phyloP scores from a whole-genome alignment of 1,139 yeast species.

The Arxiozyma telluris region DNA sequence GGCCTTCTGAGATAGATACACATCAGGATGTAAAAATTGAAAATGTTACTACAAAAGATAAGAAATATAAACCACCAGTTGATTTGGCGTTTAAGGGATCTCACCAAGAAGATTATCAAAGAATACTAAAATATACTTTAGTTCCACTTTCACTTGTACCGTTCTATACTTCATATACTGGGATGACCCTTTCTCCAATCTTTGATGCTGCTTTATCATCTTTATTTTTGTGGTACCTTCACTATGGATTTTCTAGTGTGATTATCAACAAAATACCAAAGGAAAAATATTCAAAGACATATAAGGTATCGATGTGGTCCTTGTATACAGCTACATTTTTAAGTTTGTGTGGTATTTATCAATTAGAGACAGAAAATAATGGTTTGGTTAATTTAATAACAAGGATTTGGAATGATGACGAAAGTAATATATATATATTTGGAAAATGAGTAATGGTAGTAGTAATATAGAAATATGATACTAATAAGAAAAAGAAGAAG shows the following conservation, averaged over 20 bases:
- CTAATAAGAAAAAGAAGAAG: too few relatives aligned
- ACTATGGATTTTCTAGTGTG: constrained; percentile 77
- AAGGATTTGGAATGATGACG: constrained; percentile 36
- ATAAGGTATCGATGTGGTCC: constrained; percentile 52
- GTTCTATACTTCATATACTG: constrained; percentile 44
- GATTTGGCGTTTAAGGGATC: constrained; percentile 65
- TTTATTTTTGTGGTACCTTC: constrained; percentile 60
- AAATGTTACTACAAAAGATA: neutral
- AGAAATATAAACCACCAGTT: constrained; percentile 45
- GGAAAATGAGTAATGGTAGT: constrained; percentile 9
- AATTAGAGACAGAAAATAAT: constrained; percentile 62
- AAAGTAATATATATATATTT: constrained; percentile 22
- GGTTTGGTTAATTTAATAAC: constrained; percentile 46
- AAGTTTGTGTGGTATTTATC: constrained; percentile 72
- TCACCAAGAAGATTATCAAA: constrained; percentile 83
- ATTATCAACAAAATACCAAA: constrained; percentile 83
- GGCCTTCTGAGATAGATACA: neutral
- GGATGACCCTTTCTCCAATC: constrained; percentile 47
- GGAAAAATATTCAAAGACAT: constrained; percentile 71
- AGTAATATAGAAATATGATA: too few relatives aligned
- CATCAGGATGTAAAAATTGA: neutral
- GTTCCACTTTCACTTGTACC: constrained; percentile 74
- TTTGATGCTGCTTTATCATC: constrained; percentile 62
- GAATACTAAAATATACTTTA: constrained; percentile 53
- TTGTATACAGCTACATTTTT: constrained; percentile 64